These are phyloP conservation scores for Aplosporella prunicola DNA, from an alignment of 2,329 filamentous ascomycete species.

Conservation along the genomic window DNA sequence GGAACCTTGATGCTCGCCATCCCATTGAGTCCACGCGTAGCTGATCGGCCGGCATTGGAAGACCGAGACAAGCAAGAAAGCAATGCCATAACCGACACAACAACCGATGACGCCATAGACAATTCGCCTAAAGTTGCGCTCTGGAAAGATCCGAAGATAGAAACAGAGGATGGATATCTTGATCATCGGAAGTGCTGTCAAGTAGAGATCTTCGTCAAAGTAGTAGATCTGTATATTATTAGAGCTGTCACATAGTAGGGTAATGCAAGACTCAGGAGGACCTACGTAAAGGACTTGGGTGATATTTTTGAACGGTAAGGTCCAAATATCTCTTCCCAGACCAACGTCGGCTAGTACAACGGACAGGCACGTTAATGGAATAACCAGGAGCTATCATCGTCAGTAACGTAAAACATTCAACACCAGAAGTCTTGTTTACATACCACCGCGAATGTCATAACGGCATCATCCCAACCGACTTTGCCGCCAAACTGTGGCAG, in stretches of 20 bases:
- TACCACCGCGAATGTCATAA: slow-evolving; percentile 31
- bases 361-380: slow-evolving; percentile 17
- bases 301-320: slow-evolving; percentile 34
- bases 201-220: slow-evolving; percentile 25
- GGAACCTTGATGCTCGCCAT: slow-evolving; percentile 16
- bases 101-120: slow-evolving; percentile 20
- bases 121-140: slow-evolving; percentile 16
- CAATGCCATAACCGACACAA: slow-evolving; percentile 17
- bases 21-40: slow-evolving; percentile 20
- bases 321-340: slow-evolving; percentile 44
- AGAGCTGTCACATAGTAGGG: not conserved
- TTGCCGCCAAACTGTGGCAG: slow-evolving; percentile 26
- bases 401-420: slow-evolving; percentile 11
- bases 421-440: slow-evolving; percentile 4
- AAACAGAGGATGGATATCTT: slow-evolving; percentile 29
- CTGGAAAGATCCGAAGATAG: slow-evolving; percentile 27
- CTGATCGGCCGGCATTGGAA: slow-evolving; percentile 17
- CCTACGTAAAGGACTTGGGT: slow-evolving; percentile 32
- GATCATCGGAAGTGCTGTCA: slow-evolving; percentile 23
- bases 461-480: slow-evolving; percentile 32
- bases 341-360: slow-evolving; percentile 29
- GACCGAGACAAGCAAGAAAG: slow-evolving; percentile 14
- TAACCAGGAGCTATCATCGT: no score
- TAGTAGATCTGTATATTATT: slow-evolving; percentile 13
- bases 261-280: not conserved